phyloP scores from a whole-genome alignment of 148 eudicot species.

The Mesembryanthemum crystallinum region DNA sequence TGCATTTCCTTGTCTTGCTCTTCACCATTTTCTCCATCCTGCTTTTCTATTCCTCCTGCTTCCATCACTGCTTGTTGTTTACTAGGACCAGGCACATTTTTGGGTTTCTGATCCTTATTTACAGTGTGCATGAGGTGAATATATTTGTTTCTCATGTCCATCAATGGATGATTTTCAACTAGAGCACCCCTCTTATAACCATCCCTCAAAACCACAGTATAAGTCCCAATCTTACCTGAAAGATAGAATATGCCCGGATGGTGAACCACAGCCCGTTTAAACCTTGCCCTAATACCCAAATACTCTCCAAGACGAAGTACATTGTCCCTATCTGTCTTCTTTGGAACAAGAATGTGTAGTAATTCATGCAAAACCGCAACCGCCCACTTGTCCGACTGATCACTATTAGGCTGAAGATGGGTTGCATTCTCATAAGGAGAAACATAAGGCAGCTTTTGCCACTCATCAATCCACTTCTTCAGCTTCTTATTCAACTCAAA shows the following conservation, averaged over 20 bases:
- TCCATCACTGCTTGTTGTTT: constrained; percentile 23
- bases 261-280: constrained; percentile 67
- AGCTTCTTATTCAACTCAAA: constrained; percentile 43
- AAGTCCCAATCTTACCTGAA: constrained; percentile 65
- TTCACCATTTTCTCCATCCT: constrained; percentile 25
- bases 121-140: constrained; percentile 66
- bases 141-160: constrained; percentile 69
- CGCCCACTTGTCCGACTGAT: constrained; percentile 75
- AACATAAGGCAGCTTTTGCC: constrained; percentile 81
- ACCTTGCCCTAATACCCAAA: constrained; percentile 72
- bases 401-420: constrained; percentile 49
- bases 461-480: constrained; percentile 46
- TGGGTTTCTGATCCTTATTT: constrained; percentile 46
- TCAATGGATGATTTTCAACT: constrained; percentile 58
- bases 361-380: constrained; percentile 74
- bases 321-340: constrained; percentile 77
- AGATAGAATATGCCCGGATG: constrained; percentile 90
- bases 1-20: constrained; percentile 30
- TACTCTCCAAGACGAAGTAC: constrained; percentile 58
- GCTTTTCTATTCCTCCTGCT: constrained; percentile 28
- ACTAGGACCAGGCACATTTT: constrained; percentile 20
- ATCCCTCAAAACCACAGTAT: constrained; percentile 80
- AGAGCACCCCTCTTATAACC: constrained; percentile 70
- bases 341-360: constrained; percentile 55
- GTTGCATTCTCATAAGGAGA: constrained; percentile 77